These are phyloP conservation scores for Lentinula guzmanii DNA, from an alignment of 768 basidiomycete species.

Conservation along the genomic window DNA sequence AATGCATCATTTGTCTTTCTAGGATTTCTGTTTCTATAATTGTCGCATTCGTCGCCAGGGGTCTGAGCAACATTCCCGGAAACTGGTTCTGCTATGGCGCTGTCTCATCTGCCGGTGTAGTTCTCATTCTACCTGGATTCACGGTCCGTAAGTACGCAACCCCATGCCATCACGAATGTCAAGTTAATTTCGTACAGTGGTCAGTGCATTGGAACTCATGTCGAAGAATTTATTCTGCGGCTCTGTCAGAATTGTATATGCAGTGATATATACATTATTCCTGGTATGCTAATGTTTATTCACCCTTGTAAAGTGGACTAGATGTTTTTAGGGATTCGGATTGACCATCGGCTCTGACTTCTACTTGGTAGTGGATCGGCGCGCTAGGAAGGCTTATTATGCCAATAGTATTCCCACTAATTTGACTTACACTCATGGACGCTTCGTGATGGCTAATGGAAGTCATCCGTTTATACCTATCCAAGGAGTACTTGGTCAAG, in stretches of 20 bases:
- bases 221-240: constrained; percentile 79
- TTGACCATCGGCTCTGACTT: constrained; percentile 80
- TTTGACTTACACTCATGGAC: constrained; percentile 47
- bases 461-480: constrained; percentile 28
- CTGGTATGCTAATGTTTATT: constrained; percentile 36
- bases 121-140: constrained; percentile 87
- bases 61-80: constrained; percentile 68
- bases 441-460: constrained; percentile 44
- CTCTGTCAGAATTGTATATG: constrained; percentile 78
- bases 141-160: constrained; percentile 54
- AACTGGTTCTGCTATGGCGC: constrained; percentile 85
- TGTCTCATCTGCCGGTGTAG: constrained; percentile 83
- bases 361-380: constrained; percentile 63
- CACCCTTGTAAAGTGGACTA: not conserved
- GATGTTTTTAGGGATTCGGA: constrained; percentile 61
- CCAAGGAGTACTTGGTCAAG: constrained; percentile 42
- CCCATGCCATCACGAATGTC: not conserved
- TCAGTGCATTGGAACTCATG: constrained; percentile 74
- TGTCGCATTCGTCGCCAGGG: constrained; percentile 78
- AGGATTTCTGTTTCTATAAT: constrained; percentile 84
- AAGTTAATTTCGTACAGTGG: constrained; percentile 37
- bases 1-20: not conserved
- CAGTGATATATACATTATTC: constrained; percentile 81
- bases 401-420: constrained; percentile 31
- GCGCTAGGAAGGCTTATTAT: constrained; percentile 48